These are phyloP conservation scores for Talaromyces sp. DNA, from an alignment of 2,329 filamentous ascomycete genomes.

Conservation along the genomic window DNA sequence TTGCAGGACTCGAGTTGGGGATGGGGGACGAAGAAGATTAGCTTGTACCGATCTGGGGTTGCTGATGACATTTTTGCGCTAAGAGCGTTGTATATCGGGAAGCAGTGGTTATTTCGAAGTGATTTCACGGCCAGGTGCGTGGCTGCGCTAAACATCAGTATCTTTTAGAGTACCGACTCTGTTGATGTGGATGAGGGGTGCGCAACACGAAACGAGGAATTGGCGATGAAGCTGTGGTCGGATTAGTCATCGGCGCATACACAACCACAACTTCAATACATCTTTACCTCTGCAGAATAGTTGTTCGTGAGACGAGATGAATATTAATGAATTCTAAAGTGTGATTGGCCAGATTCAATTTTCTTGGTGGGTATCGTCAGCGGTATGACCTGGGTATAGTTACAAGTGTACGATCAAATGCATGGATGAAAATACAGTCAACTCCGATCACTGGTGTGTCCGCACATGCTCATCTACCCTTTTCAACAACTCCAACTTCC, in stretches of 20 bases:
- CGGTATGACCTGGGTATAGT: background rate
- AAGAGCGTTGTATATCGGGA: background rate
- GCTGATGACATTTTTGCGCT: constrained; percentile 23
- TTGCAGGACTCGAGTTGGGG: constrained; percentile 40
- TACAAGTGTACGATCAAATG: background rate
- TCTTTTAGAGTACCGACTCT: background rate
- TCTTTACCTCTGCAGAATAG: background rate
- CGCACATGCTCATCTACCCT: constrained; percentile 32
- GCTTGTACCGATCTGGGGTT: constrained; percentile 36
- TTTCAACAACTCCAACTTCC: constrained; percentile 58
- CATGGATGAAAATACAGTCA: background rate
- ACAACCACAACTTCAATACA: background rate
- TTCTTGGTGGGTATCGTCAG: background rate
- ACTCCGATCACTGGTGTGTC: constrained; percentile 21
- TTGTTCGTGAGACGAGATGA: background rate
- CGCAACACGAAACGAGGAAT: background rate
- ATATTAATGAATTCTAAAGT: background rate
- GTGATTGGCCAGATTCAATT: background rate
- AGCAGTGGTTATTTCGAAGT: background rate
- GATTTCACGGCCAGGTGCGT: background rate
- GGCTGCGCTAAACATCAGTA: background rate
- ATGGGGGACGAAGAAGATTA: constrained; percentile 44
- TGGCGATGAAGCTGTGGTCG: background rate
- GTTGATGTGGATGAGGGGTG: background rate
- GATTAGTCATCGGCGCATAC: constrained; percentile 8